phyloP scores from a whole-genome alignment of 768 basidiomycete species.

The Suillus placidus region DNA sequence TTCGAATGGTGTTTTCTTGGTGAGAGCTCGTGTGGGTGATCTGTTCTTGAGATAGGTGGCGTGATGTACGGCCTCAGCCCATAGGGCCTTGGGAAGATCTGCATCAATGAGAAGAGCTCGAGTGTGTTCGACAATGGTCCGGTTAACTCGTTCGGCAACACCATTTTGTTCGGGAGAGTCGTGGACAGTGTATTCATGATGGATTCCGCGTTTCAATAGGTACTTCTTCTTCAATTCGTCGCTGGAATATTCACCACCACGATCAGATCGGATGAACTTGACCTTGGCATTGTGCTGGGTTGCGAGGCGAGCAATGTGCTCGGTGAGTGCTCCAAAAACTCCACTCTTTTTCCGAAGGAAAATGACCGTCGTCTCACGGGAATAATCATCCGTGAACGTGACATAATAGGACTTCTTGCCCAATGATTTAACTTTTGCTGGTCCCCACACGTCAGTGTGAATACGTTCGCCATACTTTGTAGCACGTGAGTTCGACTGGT shows the following conservation, averaged over 20 bases:
- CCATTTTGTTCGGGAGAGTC: slow-evolving; percentile 33
- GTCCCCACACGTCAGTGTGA: too few relatives aligned
- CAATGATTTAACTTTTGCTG: too few relatives aligned
- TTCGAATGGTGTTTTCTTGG: slow-evolving; percentile 30
- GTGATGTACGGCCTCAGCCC: too few relatives aligned
- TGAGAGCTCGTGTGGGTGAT: too few relatives aligned
- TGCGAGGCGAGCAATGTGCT: slow-evolving; percentile 28
- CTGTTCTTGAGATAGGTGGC: too few relatives aligned
- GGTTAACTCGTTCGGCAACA: slow-evolving; percentile 30
- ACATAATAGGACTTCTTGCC: slow-evolving; percentile 40
- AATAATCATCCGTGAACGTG: slow-evolving; percentile 40
- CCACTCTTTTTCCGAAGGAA: slow-evolving; percentile 33
- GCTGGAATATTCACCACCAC: slow-evolving; percentile 30
- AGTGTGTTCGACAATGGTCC: too few relatives aligned
- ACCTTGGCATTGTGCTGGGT: slow-evolving; percentile 28
- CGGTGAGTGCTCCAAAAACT: slow-evolving; percentile 18
- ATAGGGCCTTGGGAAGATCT: too few relatives aligned
- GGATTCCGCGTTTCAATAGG: slow-evolving; percentile 22
- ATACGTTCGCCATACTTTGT: too few relatives aligned
- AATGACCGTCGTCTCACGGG: slow-evolving; percentile 27
- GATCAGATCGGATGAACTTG: slow-evolving; percentile 24
- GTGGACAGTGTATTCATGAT: slow-evolving; percentile 23
- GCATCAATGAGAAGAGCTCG: too few relatives aligned
- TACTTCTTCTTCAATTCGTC: slow-evolving; percentile 22
- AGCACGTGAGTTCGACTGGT: too few relatives aligned